Evolutionary conservation across 768 basidiomycete species (phyloP), one percentile per base, ranked within the genome.

Genomic region (Termitomyces bulborhizus): DNA sequence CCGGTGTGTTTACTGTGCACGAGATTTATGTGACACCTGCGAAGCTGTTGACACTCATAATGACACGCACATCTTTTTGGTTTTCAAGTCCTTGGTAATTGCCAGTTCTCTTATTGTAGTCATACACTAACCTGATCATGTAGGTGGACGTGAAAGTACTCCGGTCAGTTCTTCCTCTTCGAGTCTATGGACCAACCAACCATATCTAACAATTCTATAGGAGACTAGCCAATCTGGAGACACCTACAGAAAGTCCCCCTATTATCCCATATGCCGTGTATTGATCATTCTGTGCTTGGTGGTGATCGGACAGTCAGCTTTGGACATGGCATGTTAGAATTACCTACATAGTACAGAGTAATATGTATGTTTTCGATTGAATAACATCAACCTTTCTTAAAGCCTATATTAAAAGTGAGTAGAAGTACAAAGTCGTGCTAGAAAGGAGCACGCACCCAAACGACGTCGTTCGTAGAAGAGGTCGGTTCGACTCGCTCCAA

Each of bases 401-500:
- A 89, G 7, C 86, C 86, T 88, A 43, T 15, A 9, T 48, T 55
- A 1, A 56, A 47, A 53, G 46, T 26, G 24, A 46, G 26, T 26
- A 9, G 13, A 37, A 27, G 15, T 11, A 11, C 16, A 5, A n/a
- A 54, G 34, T 16, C 15, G 6, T 2, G 11, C 32, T 15, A 34
- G 13, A 9, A 36, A 32, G 7, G 32, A 51, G 11, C 15, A 68
- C 80, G 41, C 64, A 89, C 91, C 91, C 58, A 93, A 72, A 65
- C 91, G 81, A 66, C 91, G 84, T 57, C 92, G 78, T 69, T 95
- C 93, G 63, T 94, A 95, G 79, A 95, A 95, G 44, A 94, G 68
- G 68, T 94, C 93, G 46, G 93, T 96, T 64, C 93, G 79, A 65
- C 90, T 90, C 8, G 93, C 93, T 55, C 94, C 94, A n/a, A 97